Conservation (phyloP, 2,329 filamentous ascomycete genomes). For the Venturiaceae sp. region DNA sequence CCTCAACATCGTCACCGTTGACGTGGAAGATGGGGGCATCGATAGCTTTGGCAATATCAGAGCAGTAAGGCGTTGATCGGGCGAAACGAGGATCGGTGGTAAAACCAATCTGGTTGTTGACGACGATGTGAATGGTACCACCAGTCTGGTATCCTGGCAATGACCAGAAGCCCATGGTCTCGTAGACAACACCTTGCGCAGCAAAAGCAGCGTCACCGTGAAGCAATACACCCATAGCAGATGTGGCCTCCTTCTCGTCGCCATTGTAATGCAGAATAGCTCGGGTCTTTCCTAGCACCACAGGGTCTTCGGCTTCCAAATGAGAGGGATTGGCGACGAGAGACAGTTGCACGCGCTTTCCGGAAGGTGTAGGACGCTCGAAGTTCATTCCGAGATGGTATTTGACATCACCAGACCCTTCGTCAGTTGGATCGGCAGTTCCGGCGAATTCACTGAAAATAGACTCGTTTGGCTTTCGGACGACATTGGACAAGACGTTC, state of each 20-base stretch:
- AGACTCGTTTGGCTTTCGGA: conserved; percentile 97
- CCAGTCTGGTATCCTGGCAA: conserved; percentile 94
- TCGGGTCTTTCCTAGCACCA: conserved; percentile 93
- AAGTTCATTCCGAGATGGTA: conserved; percentile 99
- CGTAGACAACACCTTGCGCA: conserved; percentile 94
- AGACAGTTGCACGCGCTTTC: conserved; percentile 98
- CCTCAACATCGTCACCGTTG: conserved; percentile 96
- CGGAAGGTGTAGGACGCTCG: conserved; percentile 92
- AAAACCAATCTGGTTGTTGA: conserved; percentile 99
- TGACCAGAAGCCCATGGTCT: conserved; percentile 95
- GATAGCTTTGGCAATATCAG: conserved; percentile 97
- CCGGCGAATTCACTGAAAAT: conserved; percentile 99
- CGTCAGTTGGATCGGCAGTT: conserved; percentile 75
- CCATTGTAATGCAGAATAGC: conserved; percentile 99
- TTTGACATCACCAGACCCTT: conserved; percentile 97
- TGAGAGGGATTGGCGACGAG: conserved; percentile 97
- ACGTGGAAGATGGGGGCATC: conserved; percentile 99
- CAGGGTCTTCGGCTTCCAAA: conserved; percentile 94
- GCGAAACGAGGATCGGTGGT: conserved; percentile 96
- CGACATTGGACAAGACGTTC: conserved; percentile 96
- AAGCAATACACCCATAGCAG: conserved; percentile 89
- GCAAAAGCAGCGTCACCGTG: conserved; percentile 97
- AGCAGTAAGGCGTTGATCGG: conserved; percentile 96
- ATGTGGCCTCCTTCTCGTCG: conserved; percentile 79
- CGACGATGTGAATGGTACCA: conserved; percentile 91